Evolutionary conservation across 192 early-diverging fungal genomes (phyloP).

Genomic region (Chytriomyces hyalinus): DNA sequence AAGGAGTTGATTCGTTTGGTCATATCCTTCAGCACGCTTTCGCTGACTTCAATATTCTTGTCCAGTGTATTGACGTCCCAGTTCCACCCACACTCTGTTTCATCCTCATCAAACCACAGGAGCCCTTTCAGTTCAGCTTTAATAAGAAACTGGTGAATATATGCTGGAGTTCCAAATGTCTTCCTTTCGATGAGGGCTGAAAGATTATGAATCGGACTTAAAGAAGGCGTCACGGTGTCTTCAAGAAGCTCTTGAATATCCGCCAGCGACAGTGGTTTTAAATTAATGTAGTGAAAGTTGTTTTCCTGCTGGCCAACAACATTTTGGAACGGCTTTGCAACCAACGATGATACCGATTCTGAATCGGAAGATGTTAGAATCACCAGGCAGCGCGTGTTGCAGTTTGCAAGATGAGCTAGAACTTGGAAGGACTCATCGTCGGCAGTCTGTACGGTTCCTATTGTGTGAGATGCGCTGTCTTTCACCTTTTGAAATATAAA

Average conservation of each 20-base stretch:
- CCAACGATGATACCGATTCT: background rate
- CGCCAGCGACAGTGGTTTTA: constrained; percentile 40
- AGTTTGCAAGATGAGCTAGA: constrained; percentile 1
- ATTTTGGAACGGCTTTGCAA: constrained; percentile 25
- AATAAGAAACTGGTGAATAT: constrained; percentile 48
- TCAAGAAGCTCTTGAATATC: constrained; percentile 46
- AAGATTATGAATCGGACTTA: constrained; percentile 37
- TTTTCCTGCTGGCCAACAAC: background rate
- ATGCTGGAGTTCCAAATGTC: constrained; percentile 54
- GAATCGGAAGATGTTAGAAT: constrained; percentile 24
- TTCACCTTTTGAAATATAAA: background rate
- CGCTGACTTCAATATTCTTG: constrained; percentile 41
- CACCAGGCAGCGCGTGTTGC: background rate
- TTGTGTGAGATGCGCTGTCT: background rate
- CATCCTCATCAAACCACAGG: constrained; percentile 48
- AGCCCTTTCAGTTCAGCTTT: constrained; percentile 42
- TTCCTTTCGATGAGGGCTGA: constrained; percentile 48
- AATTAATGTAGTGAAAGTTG: constrained; percentile 26
- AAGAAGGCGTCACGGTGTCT: constrained; percentile 43
- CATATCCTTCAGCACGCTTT: constrained; percentile 49
- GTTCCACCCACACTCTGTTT: constrained; percentile 46
- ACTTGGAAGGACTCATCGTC: constrained; percentile 22
- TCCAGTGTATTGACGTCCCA: constrained; percentile 55
- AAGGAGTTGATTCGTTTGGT: constrained; percentile 42
- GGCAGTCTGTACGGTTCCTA: constrained; percentile 10